These are phyloP conservation scores for Cryphonectria parasitica DNA, from an alignment of 2,329 filamentous ascomycete species.

Conservation along the genomic window DNA sequence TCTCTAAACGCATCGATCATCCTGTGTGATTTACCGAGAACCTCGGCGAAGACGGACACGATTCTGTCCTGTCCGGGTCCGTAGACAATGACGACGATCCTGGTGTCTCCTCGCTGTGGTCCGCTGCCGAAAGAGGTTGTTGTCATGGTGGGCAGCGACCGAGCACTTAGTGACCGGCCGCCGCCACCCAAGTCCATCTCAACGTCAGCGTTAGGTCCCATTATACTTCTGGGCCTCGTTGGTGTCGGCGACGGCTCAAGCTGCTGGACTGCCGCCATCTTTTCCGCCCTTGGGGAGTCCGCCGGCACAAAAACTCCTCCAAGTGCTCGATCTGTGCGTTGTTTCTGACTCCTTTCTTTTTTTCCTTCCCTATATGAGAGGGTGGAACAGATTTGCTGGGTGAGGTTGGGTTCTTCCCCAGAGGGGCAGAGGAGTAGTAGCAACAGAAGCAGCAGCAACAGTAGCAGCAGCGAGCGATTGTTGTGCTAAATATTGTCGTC, in stretches of 20 bases:
- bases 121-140: slow-evolving; percentile 48
- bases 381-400: background rate
- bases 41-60: slow-evolving; percentile 75
- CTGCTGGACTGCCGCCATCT: slow-evolving; percentile 32
- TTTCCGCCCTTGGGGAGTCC: slow-evolving; percentile 1
- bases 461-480: background rate
- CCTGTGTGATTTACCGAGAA: slow-evolving; percentile 73
- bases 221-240: slow-evolving; percentile 35
- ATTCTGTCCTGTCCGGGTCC: slow-evolving; percentile 74
- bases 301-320: background rate
- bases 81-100: slow-evolving; percentile 70
- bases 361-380: background rate
- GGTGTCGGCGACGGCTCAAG: slow-evolving; percentile 33
- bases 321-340: background rate
- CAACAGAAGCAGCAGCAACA: background rate
- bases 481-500: too few species aligned
- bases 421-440: background rate
- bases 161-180: slow-evolving; percentile 12
- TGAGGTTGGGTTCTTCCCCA: background rate
- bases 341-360: background rate
- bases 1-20: slow-evolving; percentile 60
- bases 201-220: slow-evolving; percentile 38
- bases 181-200: slow-evolving; percentile 37
- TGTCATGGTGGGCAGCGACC: slow-evolving; percentile 39
- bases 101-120: slow-evolving; percentile 56